Base-by-base conservation (phyloP, 2,329 filamentous ascomycete species). In the Verticillium dahliae region DNA sequence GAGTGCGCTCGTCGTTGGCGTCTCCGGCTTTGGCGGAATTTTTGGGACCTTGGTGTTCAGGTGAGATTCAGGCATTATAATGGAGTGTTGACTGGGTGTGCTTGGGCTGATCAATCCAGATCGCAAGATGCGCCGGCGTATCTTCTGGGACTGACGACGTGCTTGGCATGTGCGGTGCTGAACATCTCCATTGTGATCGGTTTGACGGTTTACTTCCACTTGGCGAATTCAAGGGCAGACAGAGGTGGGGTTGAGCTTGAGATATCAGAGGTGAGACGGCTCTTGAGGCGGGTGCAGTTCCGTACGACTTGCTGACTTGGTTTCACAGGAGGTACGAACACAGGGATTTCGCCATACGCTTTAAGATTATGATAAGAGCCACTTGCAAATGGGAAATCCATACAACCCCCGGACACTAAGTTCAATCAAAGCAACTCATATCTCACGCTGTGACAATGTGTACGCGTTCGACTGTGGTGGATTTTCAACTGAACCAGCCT, bases 11-110 rank as follows among this genome's bases (percentile, higher is more conserved):
- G 81, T 94, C 2, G 89, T 95, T 3, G 89, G 88, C 1, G 85
- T 90, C 57, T 90, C 90, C 6, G 90, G 90, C 2, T 78, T 96
- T 31, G 91, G 91, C 38, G 91, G 91, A 37, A 95, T 95, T 65
- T 84, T 85, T 1, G 90, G 90, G 31, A 85, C 84, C 66, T 78
- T 91, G 61, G 87, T 94, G 10, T 95, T 94, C 75, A 81, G 87
- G 45, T 52, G 1, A 11, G 45, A 1, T 11, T 11, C 13, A 4
- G 6, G 1, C 18, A 3, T 52, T 13, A 4, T 31, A 4, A 31
- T n/a, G 15, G 13, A 4, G 15, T 6, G 6, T 15, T 3, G 14
- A n/a, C 15, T 22, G 14, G 4, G 39, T 27, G 18, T 4, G 1
- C 18, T 11, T 10, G 13, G 13, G 45, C 45, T 52, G 6, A 52